A percentile compares a stretch with the other conserved stretches of the same genome.
These are phyloP conservation scores for Hericium coralloides DNA, from an alignment of 768 basidiomycete genomes.

Conservation along the genomic window DNA sequence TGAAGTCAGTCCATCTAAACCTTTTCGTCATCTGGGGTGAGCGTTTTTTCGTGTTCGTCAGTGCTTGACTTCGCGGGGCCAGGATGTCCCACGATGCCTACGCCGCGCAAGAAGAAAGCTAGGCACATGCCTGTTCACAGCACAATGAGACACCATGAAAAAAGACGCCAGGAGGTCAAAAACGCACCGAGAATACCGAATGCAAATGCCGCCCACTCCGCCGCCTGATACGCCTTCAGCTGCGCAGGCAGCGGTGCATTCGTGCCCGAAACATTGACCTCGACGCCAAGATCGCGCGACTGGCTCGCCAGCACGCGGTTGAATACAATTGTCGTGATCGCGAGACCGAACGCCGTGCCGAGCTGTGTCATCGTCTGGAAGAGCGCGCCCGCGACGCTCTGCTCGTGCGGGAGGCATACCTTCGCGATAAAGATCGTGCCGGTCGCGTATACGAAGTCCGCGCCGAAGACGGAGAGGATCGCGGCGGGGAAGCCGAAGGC, in stretches of 20 bases:
- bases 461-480: constrained; percentile 57
- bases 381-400: constrained; percentile 64
- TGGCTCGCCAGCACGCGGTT: constrained; percentile 35
- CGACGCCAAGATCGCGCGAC: constrained; percentile 24
- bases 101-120: neutral
- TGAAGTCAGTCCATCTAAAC: neutral
- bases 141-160: neutral
- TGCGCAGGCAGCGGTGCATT: constrained; percentile 29
- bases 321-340: constrained; percentile 65
- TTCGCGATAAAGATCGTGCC: constrained; percentile 76
- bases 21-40: neutral
- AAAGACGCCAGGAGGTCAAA: neutral
- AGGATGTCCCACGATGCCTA: neutral
- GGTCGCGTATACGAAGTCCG: constrained; percentile 66
- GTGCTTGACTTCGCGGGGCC: neutral
- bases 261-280: constrained; percentile 17
- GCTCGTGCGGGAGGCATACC: constrained; percentile 56
- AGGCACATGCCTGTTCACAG: neutral
- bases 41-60: neutral
- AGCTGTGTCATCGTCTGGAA: constrained; percentile 80
- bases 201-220: constrained; percentile 55
- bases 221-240: constrained; percentile 50
- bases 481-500: constrained; percentile 67
- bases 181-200: constrained; percentile 52
- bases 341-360: constrained; percentile 61